phyloP scores from a whole-genome alignment of 768 basidiomycete genomes.

The Boletus eberwhitei region DNA sequence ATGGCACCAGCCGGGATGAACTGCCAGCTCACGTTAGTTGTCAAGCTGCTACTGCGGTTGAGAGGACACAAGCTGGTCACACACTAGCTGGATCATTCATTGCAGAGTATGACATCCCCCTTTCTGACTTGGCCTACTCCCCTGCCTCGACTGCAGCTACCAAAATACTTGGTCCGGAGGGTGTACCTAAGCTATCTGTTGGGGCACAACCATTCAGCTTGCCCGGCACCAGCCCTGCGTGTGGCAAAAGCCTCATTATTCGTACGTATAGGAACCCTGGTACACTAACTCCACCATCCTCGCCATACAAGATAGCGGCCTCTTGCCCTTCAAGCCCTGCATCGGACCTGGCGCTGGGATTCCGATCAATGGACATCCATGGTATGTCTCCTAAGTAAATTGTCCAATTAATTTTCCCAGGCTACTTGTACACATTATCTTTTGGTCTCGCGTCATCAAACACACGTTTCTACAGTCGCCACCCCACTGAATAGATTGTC shows the following conservation, averaged over 20 bases:
- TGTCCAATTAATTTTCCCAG: background rate
- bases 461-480: background rate
- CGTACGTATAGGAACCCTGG: background rate
- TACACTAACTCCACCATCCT: constrained; percentile 1
- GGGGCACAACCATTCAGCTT: constrained; percentile 1
- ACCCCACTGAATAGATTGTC: background rate
- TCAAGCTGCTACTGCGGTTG: background rate
- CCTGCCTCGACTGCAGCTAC: background rate
- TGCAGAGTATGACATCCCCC: constrained; percentile 15
- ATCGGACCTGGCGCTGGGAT: constrained; percentile 16
- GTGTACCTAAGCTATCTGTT: constrained; percentile 1
- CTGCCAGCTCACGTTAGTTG: background rate
- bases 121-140: constrained; percentile 5
- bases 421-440: background rate
- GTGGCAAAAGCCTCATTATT: background rate
- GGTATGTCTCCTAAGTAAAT: constrained; percentile 22
- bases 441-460: background rate
- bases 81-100: constrained; percentile 10
- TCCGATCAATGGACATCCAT: constrained; percentile 24
- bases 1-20: background rate
- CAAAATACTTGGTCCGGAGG: background rate
- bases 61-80: background rate
- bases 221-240: constrained; percentile 15
- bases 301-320: background rate
- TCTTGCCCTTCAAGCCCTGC: constrained; percentile 16